Percentiles rank a stretch among this genome's conserved stretches.
Evolutionary conservation across 1,139 yeast species (phyloP).

Genomic region (Hansenula lynferdii): DNA sequence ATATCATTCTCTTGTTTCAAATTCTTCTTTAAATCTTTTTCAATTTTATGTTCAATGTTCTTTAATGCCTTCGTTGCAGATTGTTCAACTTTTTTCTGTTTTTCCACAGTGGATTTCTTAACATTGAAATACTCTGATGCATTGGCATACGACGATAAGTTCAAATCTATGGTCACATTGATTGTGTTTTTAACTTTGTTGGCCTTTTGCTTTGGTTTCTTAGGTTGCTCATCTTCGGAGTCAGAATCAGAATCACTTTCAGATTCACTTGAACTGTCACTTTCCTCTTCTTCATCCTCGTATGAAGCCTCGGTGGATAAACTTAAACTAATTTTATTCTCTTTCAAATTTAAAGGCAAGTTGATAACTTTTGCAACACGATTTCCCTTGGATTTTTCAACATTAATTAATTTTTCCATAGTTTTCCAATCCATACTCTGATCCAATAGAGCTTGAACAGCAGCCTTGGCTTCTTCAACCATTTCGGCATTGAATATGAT

Average conservation of each 20-base stretch:
- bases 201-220: slow-evolving; percentile 13
- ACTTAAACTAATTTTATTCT: slow-evolving; percentile 59
- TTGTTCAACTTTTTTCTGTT: slow-evolving; percentile 76
- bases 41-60: slow-evolving; percentile 78
- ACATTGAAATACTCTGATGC: slow-evolving; percentile 83
- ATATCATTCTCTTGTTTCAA: slow-evolving; percentile 62
- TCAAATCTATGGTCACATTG: slow-evolving; percentile 63
- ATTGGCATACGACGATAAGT: slow-evolving; percentile 80
- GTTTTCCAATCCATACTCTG: slow-evolving; percentile 96
- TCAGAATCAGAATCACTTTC: slow-evolving; percentile 35
- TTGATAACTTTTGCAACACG: slow-evolving; percentile 56
- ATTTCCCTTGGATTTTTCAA: slow-evolving; percentile 67
- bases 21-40: slow-evolving; percentile 62
- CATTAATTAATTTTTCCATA: slow-evolving; percentile 67
- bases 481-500: slow-evolving; percentile 65
- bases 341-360: slow-evolving; percentile 65
- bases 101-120: slow-evolving; percentile 70
- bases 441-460: slow-evolving; percentile 61
- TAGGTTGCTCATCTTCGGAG: slow-evolving; percentile 12
- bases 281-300: slow-evolving; percentile 25
- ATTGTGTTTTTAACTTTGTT: slow-evolving; percentile 24
- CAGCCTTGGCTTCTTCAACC: slow-evolving; percentile 67
- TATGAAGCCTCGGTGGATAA: slow-evolving; percentile 44
- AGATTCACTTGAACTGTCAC: slow-evolving; percentile 23
- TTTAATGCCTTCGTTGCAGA: slow-evolving; percentile 76